Base-by-base conservation (phyloP, 441 rosid species). In the Populus hybrid region DNA sequence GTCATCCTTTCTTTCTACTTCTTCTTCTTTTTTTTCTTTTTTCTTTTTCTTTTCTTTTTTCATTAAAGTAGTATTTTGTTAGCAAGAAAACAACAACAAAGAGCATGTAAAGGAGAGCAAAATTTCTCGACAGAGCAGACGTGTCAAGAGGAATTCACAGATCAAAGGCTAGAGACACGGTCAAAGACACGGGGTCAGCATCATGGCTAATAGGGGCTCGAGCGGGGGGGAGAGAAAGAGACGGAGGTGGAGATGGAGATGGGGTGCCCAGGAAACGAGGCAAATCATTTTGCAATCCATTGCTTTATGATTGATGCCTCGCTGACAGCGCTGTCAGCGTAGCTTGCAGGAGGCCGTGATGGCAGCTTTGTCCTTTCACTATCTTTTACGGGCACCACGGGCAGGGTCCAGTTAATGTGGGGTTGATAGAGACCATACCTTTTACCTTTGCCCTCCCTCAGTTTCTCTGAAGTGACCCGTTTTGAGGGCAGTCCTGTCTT, bases 261-360 rank as follows among this genome's bases (percentile, higher is more conserved):
- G 21, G 42, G 61, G 10, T 50, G 67, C 79, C 79, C 77, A 21
- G 73, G 42, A 10, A 73, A 65, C 78, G 72, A 80, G 79, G 86
- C 78, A 84, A 87, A 89, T 87, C 85, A 87, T 88, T 84, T 85
- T 36, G 91, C 67, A 89, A 86, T 89, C 90, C 75, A 88, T 89
- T 88, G 88, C 88, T 88, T 84, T 84, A 86, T 89, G 90, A 89
- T 89, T 89, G 93, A 89, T 83, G 82, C 87, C 84, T 86, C 87
- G 80, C 83, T 85, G 87, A 84, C 87, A 80, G 77, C 3, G 23
- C 40, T 81, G 88, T 84, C 86, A 85, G 80, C 71, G 73, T 68
- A 10, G 65, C 28, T 36, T 76, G 81, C 84, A 79, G 73, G 67
- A 46, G 57, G 78, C 24, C 73, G 50, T 54, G 66, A 14, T 66